A percentile compares a stretch with the other conserved stretches of the same genome.
These are phyloP conservation scores for Pseudogymnoascus sp. DNA, from an alignment of 2,329 filamentous ascomycete genomes.

Conservation along the genomic window DNA sequence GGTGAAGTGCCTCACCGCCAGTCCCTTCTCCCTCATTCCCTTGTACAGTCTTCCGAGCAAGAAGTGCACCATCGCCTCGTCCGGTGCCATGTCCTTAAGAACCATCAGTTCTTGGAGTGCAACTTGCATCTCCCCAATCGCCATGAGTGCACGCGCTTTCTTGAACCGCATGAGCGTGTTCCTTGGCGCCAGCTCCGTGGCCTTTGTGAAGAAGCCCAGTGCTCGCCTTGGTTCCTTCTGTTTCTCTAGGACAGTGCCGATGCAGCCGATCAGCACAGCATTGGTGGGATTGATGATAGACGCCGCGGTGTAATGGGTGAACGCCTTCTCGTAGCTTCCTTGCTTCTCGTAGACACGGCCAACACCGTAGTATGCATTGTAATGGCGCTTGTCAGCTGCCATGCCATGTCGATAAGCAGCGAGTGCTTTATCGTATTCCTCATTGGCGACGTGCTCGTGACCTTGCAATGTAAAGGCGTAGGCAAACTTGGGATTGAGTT, in stretches of 20 bases:
- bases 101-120: slow-evolving; percentile 77
- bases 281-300: slow-evolving; percentile 89
- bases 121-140: slow-evolving; percentile 59
- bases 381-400: slow-evolving; percentile 78
- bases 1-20: slow-evolving; percentile 89
- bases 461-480: slow-evolving; percentile 95
- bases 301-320: slow-evolving; percentile 83
- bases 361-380: slow-evolving; percentile 96
- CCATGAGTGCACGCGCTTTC: slow-evolving; percentile 81
- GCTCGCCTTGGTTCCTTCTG: slow-evolving; percentile 75
- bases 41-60: slow-evolving; percentile 79
- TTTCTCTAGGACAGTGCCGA: slow-evolving; percentile 83
- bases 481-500: slow-evolving; percentile 81
- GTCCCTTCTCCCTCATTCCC: slow-evolving; percentile 60
- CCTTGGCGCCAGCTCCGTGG: slow-evolving; percentile 71
- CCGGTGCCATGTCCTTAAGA: slow-evolving; percentile 84
- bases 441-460: slow-evolving; percentile 90
- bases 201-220: slow-evolving; percentile 72
- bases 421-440: slow-evolving; percentile 93
- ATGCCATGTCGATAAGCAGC: slow-evolving; percentile 81
- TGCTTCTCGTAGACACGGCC: slow-evolving; percentile 79
- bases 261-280: slow-evolving; percentile 83
- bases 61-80: slow-evolving; percentile 95
- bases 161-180: slow-evolving; percentile 84
- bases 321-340: slow-evolving; percentile 83